These are phyloP conservation scores for Elymus sibiricus DNA, from an alignment of 176 grass and related monocot genomes.

Conservation along the genomic window DNA sequence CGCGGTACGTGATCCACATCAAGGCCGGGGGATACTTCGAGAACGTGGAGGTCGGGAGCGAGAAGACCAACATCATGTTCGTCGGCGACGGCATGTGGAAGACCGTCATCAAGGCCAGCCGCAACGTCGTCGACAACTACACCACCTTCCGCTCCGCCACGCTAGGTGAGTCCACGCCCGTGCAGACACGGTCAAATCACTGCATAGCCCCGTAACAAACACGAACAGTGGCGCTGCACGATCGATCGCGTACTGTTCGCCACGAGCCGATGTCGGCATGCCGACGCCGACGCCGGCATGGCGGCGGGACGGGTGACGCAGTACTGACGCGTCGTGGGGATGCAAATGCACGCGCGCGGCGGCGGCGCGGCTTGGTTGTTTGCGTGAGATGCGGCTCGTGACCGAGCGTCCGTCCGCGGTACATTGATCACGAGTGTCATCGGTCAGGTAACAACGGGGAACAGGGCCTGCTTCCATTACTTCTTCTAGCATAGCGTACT, in stretches of 20 bases:
- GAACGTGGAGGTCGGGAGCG: constrained; percentile 76
- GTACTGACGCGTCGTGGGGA: background rate
- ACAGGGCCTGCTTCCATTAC: background rate
- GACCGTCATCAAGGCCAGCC: constrained; percentile 79
- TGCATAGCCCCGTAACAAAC: background rate
- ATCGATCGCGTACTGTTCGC: background rate
- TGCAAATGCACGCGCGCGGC: background rate
- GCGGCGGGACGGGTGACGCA: background rate
- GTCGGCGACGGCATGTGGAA: constrained; percentile 86
- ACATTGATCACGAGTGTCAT: constrained; percentile 20
- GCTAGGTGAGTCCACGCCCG: background rate
- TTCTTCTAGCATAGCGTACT: background rate
- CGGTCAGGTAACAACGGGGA: background rate
- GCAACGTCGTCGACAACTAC: constrained; percentile 80
- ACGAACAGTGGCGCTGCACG: background rate
- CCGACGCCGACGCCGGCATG: background rate
- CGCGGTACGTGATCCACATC: constrained; percentile 73
- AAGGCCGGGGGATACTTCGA: constrained; percentile 77
- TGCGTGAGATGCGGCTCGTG: background rate
- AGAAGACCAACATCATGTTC: constrained; percentile 82
- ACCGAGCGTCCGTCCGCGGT: background rate
- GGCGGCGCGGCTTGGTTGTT: background rate
- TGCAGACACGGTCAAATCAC: background rate
- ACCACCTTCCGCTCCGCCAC: constrained; percentile 94
- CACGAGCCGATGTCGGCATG: background rate